A percentile compares a stretch with the other conserved stretches of the same genome.
Conservation (phyloP, 139 green algal genomes). For the Desmodesmus armatus region DNA sequence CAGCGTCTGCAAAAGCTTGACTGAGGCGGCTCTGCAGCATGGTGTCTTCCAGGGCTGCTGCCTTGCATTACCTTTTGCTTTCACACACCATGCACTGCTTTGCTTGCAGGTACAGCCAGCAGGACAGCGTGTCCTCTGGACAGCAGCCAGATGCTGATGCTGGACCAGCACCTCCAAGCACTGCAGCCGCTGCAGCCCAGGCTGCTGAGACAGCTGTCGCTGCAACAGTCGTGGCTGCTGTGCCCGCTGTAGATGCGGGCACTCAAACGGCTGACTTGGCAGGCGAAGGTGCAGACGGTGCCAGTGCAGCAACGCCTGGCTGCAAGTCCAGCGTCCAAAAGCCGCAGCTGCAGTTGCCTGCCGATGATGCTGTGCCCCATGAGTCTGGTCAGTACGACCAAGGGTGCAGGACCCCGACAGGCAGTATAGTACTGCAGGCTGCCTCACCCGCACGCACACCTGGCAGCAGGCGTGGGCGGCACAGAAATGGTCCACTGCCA, state of each 20-base stretch:
- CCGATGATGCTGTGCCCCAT: neutral
- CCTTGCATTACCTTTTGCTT: too few species aligned
- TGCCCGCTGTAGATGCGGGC: neutral
- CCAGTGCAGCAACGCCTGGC: neutral
- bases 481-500: too few species aligned
- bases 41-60: too few species aligned
- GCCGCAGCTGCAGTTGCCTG: neutral
- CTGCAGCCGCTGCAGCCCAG: neutral
- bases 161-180: neutral
- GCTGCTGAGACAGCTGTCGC: too few species aligned
- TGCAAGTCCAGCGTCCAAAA: neutral
- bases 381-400: neutral
- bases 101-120: neutral
- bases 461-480: neutral
- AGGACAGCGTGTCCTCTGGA: neutral
- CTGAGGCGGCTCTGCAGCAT: neutral
- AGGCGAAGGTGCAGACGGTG: neutral
- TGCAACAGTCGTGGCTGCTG: neutral
- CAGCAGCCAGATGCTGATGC: conserved; percentile 25
- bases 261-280: neutral
- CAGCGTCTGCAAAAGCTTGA: neutral
- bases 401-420: too few species aligned
- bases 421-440: too few species aligned
- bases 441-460: too few species aligned
- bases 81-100: too few species aligned